Evolutionary conservation across 495 filamentous ascomycete genomes (phyloP).

Genomic region (Penicillium riverlandense): DNA sequence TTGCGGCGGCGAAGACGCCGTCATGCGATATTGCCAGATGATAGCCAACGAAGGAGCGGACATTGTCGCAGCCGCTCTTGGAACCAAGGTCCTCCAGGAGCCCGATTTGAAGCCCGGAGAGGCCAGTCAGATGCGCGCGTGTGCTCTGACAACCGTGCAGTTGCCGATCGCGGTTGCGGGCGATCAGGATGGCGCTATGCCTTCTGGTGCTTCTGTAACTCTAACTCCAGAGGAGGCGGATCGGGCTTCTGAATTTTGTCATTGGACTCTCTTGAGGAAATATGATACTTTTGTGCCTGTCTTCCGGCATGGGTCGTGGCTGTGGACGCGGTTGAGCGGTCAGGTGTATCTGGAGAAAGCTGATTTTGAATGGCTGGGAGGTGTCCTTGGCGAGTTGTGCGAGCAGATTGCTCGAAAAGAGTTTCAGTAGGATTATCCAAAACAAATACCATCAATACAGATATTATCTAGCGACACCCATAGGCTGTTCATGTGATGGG

Average conservation of each 20-base stretch:
- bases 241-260: slow-evolving; percentile 48
- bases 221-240: slow-evolving; percentile 17
- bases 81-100: slow-evolving; percentile 59
- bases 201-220: no score
- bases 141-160: slow-evolving; percentile 60
- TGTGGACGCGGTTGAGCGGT: slow-evolving; percentile 68
- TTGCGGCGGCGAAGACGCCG: slow-evolving; percentile 67
- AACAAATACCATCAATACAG: no score
- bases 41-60: slow-evolving; percentile 56
- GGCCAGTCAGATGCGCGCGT: slow-evolving; percentile 43
- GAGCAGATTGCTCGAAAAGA: slow-evolving; percentile 50
- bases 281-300: slow-evolving; percentile 66
- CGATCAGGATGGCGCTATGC: not conserved
- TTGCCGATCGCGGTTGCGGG: slow-evolving; percentile 51
- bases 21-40: slow-evolving; percentile 48
- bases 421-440: slow-evolving; percentile 7
- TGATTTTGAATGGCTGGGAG: slow-evolving; percentile 70
- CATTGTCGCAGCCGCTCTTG: slow-evolving; percentile 51
- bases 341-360: slow-evolving; percentile 72
- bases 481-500: no score
- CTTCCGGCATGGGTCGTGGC: slow-evolving; percentile 47
- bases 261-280: slow-evolving; percentile 29
- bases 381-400: slow-evolving; percentile 54
- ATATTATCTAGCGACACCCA: no score
- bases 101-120: slow-evolving; percentile 32